phyloP scores from a whole-genome alignment of 2,329 filamentous ascomycete genomes.

The Talaromyces amestolkiae region DNA sequence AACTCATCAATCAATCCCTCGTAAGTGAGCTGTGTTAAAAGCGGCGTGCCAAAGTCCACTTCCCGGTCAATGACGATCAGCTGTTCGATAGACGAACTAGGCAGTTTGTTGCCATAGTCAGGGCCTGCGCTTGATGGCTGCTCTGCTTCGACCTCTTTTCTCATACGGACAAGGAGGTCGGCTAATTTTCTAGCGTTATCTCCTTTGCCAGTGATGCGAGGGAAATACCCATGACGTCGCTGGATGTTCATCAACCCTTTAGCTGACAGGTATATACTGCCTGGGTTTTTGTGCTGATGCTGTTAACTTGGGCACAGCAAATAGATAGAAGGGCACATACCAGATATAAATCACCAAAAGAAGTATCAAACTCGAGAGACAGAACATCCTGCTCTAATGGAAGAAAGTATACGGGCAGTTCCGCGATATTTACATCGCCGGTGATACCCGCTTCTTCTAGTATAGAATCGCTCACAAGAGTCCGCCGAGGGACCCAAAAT shows the following conservation, averaged over 20 bases:
- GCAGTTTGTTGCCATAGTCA: conserved; percentile 62
- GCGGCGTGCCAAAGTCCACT: conserved; percentile 85
- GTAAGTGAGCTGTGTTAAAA: conserved; percentile 94
- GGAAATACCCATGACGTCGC: conserved; percentile 87
- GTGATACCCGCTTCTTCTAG: conserved; percentile 90
- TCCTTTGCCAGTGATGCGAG: conserved; percentile 90
- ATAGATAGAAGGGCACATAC: conserved; percentile 39
- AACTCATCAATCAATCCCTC: conserved; percentile 94
- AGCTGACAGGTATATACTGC: conserved; percentile 82
- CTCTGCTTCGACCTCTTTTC: conserved; percentile 83
- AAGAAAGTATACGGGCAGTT: conserved; percentile 86
- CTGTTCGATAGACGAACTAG: conserved; percentile 84
- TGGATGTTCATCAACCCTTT: conserved; percentile 94
- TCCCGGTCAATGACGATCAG: conserved; percentile 94
- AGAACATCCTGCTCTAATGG: conserved; percentile 87
- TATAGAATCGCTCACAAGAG: conserved; percentile 83
- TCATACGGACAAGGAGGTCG: conserved; percentile 84
- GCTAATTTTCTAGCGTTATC: conserved; percentile 88
- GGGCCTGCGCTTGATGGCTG: conserved; percentile 60
- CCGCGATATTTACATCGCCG: conserved; percentile 84
- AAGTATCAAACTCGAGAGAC: conserved; percentile 83
- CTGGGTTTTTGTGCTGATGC: conserved; percentile 73
- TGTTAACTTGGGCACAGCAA: conserved; percentile 16
- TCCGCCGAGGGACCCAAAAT: conserved; percentile 92
- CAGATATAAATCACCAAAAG: conserved; percentile 83